Evolutionary conservation across 164 flowering plant genomes (phyloP), one percentile per base, ranked within the genome.

Genomic region (Vitis labrusca): DNA sequence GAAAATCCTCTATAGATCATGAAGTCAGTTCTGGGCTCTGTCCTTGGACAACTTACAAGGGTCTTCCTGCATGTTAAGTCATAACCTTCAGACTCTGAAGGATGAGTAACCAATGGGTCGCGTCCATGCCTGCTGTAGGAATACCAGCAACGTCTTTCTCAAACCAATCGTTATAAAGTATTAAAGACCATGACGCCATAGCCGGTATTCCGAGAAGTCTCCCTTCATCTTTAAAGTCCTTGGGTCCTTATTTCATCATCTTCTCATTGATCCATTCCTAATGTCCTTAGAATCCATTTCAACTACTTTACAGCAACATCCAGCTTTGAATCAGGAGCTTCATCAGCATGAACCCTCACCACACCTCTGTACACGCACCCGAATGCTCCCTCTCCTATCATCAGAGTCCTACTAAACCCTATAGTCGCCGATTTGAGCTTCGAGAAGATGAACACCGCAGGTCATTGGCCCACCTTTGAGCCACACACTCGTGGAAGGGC

Each of bases 331-430:
- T 68, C 70, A 53, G 54, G 13, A 32, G 5, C 50, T 50, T 63
- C 70, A 14, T 73, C 74, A 57, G 65, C 84, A 14, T 71, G 51
- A 64, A 80, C 73, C 64, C 63, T 71, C 63, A 93, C 83, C 58
- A 81, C 84, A 0, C 92, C 98, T 83, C 82, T 79, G 60, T 84
- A 94, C 12, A 94, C 97, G 64, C 87, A 87, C 0, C 98, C 97
- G 71, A 92, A 94, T 9, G 97, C 98, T 8, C 98, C 98, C 66
- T 94, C 97, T 0, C 98, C 98, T n/a, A 94, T 84, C 84, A 92
- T 67, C 61, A 86, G 64, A 5, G 69, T 72, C 27, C 97, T 74
- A 66, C 88, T 91, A 72, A 94, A 94, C 61, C 95, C 94, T 23
- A 87, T 73, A 8, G 97, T 94, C 6, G 95, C 97, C 16, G 86